Evolutionary conservation across 1,284 basidiomycete genomes (phyloP), one percentile per base, ranked within the genome.

Genomic region (Heterobasidion annosum): DNA sequence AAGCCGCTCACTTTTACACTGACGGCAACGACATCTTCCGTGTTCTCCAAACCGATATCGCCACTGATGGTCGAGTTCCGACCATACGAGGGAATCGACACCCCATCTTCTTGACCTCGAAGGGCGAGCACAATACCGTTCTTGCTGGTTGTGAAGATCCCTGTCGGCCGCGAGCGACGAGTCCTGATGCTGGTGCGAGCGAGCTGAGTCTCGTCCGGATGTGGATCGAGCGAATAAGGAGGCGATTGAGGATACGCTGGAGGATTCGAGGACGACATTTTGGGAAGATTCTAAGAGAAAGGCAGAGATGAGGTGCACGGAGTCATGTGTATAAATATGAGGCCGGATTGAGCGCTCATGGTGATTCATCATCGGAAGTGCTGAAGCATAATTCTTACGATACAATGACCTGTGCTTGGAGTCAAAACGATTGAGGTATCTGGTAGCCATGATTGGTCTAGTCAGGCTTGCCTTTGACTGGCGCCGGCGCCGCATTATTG

Each of bases 171-270:
- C 34, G 44, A 56, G 44, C 55, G 54, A 13, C 51, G 48, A 13
- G 49, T 43, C 16, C 48, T 35, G n/a, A 65, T 62, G 13, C 58
- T 53, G 3, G 62, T 61, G 45, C 61, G 60, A 10, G 63, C 66
- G 15, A 69, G 62, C 1, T 61, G 61, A 47, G 59, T 56, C 50
- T 68, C 67, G 19, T 60, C 60, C 1, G 58, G 51, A 7, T 56
- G 51, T 10, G 68, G 68, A 6, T 62, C 56, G 37, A 54, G 16
- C 8, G 66, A 61, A 51, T 69, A 69, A 7, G 46, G 10, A 2
- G 67, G 67, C 2, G 65, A 65, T 4, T 66, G 65, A 2, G 62
- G 60, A 56, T 69, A 69, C 10, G 56, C 35, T 5, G 67, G 67
- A 8, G 60, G 58, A 15, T 52, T 12, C 12, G 15, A 12, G 50